Conservation (phyloP, 345 rosid species). For the Citrus reticulata region DNA sequence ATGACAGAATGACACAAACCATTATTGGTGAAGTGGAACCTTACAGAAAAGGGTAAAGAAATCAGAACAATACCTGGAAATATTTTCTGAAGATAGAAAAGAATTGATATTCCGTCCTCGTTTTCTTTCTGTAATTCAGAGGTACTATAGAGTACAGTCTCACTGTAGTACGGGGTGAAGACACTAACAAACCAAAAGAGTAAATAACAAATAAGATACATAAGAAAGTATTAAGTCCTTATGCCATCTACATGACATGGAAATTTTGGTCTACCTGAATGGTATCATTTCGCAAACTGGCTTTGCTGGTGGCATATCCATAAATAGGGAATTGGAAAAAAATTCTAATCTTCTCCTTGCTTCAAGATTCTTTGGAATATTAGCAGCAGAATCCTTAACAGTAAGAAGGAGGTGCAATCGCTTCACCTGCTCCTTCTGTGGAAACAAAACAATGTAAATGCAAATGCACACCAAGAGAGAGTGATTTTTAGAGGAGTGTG, state of each 20-base stretch:
- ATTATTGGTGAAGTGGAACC: neutral
- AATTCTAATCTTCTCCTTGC: conserved; percentile 95
- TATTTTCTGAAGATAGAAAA: conserved; percentile 98
- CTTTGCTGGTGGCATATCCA: conserved; percentile 90
- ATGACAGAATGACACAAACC: neutral
- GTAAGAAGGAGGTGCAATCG: conserved; percentile 93
- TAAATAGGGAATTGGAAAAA: conserved; percentile 86
- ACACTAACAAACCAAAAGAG: conserved; percentile 42
- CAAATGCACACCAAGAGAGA: conserved; percentile 12
- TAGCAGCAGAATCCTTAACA: conserved; percentile 90
- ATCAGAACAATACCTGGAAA: conserved; percentile 64
- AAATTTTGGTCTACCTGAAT: conserved; percentile 49
- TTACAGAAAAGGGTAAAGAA: conserved; percentile 6
- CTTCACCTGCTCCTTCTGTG: conserved; percentile 92
- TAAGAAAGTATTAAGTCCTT: neutral
- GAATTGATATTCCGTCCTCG: conserved; percentile 97
- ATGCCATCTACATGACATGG: conserved; percentile 2
- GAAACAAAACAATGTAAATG: conserved; percentile 16
- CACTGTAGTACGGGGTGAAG: conserved; percentile 99
- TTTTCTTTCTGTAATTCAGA: conserved; percentile 86
- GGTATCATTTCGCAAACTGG: conserved; percentile 89
- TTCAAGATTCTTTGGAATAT: conserved; percentile 96
- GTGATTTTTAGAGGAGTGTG: neutral
- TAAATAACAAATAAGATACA: conserved; percentile 5
- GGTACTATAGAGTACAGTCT: conserved; percentile 94